Evolutionary conservation across 2,329 filamentous ascomycete genomes (phyloP).

Genomic region (Exophiala sideris): DNA sequence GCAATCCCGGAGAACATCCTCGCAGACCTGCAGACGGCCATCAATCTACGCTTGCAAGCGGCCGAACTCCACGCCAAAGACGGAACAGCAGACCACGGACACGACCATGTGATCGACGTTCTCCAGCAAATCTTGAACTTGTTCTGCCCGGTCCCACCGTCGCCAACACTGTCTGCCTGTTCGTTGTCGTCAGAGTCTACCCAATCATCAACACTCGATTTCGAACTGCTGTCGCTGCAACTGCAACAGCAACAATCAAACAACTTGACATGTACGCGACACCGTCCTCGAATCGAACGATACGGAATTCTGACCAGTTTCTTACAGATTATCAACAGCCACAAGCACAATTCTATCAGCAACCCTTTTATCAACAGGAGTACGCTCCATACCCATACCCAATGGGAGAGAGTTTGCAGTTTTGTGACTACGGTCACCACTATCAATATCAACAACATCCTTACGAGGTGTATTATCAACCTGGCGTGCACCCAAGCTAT

Average conservation of each 20-base stretch:
- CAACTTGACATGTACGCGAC: too few species aligned
- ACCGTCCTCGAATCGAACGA: too few species aligned
- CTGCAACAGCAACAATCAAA: too few species aligned
- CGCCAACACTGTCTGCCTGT: neutral
- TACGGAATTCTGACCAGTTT: too few species aligned
- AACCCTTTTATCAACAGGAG: neutral
- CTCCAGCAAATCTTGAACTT: conserved; percentile 5
- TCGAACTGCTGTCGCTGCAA: too few species aligned
- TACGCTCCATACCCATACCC: neutral
- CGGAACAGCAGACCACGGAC: conserved; percentile 5
- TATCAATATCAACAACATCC: neutral
- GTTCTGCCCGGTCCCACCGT: neutral
- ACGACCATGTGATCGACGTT: conserved; percentile 7
- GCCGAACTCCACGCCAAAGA: neutral
- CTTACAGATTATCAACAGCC: too few species aligned
- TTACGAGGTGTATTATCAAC: neutral
- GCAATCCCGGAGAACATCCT: conserved; percentile 14
- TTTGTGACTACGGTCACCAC: neutral
- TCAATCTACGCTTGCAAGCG: conserved; percentile 4
- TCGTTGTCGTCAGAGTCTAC: neutral
- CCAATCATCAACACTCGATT: too few species aligned
- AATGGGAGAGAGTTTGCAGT: neutral
- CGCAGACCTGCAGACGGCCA: conserved; percentile 8
- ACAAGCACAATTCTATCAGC: too few species aligned
- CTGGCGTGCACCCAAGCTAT: neutral